Percentiles rank a stretch among this genome's conserved stretches.
phyloP scores from a whole-genome alignment of 1,139 yeast genomes.

The Hemisphaericaspora subhashii region DNA sequence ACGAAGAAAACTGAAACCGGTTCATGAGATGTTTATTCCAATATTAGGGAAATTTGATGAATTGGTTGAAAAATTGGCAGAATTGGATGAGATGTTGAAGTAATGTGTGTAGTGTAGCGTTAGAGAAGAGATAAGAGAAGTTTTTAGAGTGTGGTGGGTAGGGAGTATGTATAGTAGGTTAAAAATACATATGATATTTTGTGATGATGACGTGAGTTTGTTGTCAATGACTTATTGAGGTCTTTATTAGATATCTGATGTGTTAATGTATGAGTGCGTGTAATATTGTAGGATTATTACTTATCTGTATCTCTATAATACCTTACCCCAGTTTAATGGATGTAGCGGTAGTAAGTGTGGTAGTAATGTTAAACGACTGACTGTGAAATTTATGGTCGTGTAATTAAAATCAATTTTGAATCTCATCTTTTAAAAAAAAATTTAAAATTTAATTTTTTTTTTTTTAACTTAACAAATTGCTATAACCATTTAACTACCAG shows the following conservation, averaged over 20 bases:
- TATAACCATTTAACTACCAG: no score
- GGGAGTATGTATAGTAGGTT: neutral
- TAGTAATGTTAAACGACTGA: no score
- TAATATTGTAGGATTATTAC: no score
- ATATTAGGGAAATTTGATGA: conserved; percentile 47
- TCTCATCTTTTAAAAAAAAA: no score
- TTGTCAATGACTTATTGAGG: neutral
- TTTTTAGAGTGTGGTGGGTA: neutral
- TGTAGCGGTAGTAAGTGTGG: no score
- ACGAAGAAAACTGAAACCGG: conserved; percentile 36
- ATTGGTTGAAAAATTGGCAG: conserved; percentile 46
- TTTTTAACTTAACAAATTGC: neutral
- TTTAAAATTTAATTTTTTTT: neutral
- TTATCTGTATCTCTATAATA: no score
- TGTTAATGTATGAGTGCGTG: no score
- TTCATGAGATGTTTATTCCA: conserved; percentile 48
- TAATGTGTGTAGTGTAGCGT: neutral
- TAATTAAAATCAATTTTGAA: neutral
- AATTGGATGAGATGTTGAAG: conserved; percentile 30
- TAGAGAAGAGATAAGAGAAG: conserved; percentile 1
- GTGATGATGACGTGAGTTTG: no score
- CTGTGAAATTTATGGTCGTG: no score
- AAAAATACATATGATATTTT: no score
- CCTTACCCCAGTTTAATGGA: no score
- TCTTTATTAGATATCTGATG: neutral